A percentile compares a stretch with the other conserved stretches of the same genome.
These are phyloP conservation scores for Sphagnum fallax DNA, from an alignment of 228 moss, liverwort and hornwort genomes.

Conservation along the genomic window DNA sequence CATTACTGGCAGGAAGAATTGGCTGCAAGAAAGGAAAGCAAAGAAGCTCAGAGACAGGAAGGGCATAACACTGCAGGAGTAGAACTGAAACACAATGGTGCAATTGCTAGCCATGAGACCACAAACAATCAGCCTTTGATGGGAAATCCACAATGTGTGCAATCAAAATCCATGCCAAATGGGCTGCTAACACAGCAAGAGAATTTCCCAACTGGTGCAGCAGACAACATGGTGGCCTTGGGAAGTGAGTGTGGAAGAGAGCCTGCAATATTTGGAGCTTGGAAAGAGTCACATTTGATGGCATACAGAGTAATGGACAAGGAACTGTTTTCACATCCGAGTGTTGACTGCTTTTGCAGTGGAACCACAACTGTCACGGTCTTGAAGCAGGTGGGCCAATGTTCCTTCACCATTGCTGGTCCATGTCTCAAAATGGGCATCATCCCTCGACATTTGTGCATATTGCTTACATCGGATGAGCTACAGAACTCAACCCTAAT, in stretches of 20 bases:
- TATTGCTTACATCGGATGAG: too few relatives aligned
- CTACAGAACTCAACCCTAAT: too few relatives aligned
- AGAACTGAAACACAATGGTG: neutral
- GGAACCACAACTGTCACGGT: constrained; percentile 54
- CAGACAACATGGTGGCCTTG: neutral
- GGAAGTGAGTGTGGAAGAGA: neutral
- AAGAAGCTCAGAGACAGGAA: neutral
- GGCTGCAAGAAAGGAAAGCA: constrained; percentile 14
- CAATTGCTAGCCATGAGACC: neutral
- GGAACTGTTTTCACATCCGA: constrained; percentile 34
- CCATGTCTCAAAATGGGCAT: too few relatives aligned
- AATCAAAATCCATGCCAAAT: neutral
- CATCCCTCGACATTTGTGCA: too few relatives aligned
- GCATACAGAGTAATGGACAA: constrained; percentile 52
- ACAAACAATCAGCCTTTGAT: neutral
- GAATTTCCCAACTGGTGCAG: neutral
- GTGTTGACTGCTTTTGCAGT: constrained; percentile 52
- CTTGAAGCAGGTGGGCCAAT: constrained; percentile 37
- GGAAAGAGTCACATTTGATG: constrained; percentile 46
- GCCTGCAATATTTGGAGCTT: constrained; percentile 34
- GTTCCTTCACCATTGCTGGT: neutral
- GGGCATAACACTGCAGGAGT: neutral
- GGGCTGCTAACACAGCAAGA: too few relatives aligned
- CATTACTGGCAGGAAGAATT: constrained; percentile 41
- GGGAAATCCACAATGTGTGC: neutral